These are phyloP conservation scores for Geotrichum citri-aurantii DNA, from an alignment of 1,139 yeast genomes.

Conservation along the genomic window DNA sequence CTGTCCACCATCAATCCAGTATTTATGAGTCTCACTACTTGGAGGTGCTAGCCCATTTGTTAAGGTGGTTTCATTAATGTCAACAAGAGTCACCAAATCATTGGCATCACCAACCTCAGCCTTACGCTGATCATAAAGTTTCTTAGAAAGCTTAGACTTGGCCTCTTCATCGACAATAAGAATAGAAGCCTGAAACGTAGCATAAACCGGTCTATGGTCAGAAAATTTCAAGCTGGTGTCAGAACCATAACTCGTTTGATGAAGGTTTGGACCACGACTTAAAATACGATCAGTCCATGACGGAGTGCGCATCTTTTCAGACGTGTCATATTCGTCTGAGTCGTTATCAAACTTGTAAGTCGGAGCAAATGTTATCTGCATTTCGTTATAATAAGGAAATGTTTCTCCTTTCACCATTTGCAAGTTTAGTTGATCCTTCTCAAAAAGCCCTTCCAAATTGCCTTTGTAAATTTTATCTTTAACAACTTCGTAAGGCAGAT, in stretches of 20 bases:
- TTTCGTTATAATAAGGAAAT: slow-evolving; percentile 80
- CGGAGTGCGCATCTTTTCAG: slow-evolving; percentile 88
- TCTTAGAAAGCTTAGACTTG: slow-evolving; percentile 52
- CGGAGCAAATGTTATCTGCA: slow-evolving; percentile 72
- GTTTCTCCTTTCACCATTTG: slow-evolving; percentile 85
- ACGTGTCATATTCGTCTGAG: slow-evolving; percentile 73
- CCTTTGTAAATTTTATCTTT: slow-evolving; percentile 48
- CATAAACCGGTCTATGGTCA: slow-evolving; percentile 92
- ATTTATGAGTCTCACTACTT: slow-evolving; percentile 68
- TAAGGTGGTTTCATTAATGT: slow-evolving; percentile 34
- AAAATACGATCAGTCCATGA: slow-evolving; percentile 93
- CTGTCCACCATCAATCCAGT: slow-evolving; percentile 88
- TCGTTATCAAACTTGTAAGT: slow-evolving; percentile 94
- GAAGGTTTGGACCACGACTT: slow-evolving; percentile 48
- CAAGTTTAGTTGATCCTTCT: slow-evolving; percentile 71
- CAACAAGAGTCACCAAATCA: slow-evolving; percentile 31
- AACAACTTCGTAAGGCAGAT: slow-evolving; percentile 70
- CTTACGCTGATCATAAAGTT: slow-evolving; percentile 48
- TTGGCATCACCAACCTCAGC: slow-evolving; percentile 38
- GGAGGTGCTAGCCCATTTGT: slow-evolving; percentile 71
- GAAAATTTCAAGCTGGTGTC: slow-evolving; percentile 63
- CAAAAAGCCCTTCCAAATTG: slow-evolving; percentile 49
- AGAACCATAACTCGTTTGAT: slow-evolving; percentile 60
- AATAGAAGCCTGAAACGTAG: slow-evolving; percentile 61
- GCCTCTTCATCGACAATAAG: slow-evolving; percentile 61